Evolutionary conservation across 2,329 filamentous ascomycete genomes (phyloP).

Genomic region (Clarireedia monteithiana): DNA sequence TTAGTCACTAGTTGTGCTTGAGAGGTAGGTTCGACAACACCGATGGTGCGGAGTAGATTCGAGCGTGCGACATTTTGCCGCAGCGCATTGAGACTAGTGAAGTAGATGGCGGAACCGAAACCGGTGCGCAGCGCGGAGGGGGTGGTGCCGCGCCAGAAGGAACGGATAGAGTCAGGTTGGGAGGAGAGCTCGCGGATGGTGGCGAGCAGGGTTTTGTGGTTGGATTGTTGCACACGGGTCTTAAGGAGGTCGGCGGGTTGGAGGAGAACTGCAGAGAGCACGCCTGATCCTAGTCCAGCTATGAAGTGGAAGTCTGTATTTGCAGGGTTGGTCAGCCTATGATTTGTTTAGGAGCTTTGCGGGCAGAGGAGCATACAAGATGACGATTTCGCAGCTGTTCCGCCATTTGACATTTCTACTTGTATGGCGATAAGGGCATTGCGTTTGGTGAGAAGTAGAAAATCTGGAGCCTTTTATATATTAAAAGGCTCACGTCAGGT

Average conservation of each 20-base stretch:
- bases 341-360: neutral
- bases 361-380: conserved; percentile 33
- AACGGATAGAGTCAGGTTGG: conserved; percentile 54
- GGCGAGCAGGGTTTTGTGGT: conserved; percentile 56
- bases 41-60: conserved; percentile 30
- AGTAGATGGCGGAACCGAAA: conserved; percentile 89
- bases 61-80: conserved; percentile 57
- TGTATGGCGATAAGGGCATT: conserved; percentile 19
- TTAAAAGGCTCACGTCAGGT: conserved; percentile 2
- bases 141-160: conserved; percentile 86
- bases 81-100: conserved; percentile 76
- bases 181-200: conserved; percentile 64
- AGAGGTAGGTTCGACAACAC: conserved; percentile 20
- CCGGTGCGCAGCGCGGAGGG: conserved; percentile 92
- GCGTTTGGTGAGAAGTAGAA: neutral
- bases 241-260: conserved; percentile 96
- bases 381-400: conserved; percentile 40
- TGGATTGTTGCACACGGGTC: conserved; percentile 87
- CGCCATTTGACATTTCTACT: conserved; percentile 42
- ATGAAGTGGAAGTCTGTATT: conserved; percentile 71
- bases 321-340: too few relatives aligned
- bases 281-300: conserved; percentile 80
- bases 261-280: conserved; percentile 80
- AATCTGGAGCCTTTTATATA: neutral
- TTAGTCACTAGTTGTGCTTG: neutral